These are phyloP conservation scores for Sporothrix pseudoabietina DNA, from an alignment of 2,329 filamentous ascomycete genomes.

Conservation along the genomic window DNA sequence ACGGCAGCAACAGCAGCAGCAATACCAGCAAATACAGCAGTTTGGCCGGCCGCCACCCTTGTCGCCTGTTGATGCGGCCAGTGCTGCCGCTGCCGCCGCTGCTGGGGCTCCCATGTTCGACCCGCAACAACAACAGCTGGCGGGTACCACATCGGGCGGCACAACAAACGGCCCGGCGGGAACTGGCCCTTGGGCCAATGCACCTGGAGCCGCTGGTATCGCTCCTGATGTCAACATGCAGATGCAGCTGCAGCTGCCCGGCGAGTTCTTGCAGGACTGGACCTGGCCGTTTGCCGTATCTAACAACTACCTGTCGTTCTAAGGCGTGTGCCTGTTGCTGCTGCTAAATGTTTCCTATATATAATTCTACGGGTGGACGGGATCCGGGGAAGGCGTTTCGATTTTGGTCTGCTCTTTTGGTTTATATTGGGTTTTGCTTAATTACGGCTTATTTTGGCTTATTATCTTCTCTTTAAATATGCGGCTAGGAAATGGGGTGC, in stretches of 20 bases:
- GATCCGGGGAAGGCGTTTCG: neutral
- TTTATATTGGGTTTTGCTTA: neutral
- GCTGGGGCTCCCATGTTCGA: neutral
- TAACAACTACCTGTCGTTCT: conserved; percentile 32
- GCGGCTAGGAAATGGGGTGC: neutral
- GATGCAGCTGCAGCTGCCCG: conserved; percentile 28
- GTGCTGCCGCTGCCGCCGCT: neutral
- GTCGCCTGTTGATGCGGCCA: neutral
- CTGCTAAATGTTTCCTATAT: neutral
- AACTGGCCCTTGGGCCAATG: neutral
- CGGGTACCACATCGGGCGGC: neutral
- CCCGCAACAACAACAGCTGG: conserved; percentile 1
- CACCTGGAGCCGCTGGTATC: conserved; percentile 2
- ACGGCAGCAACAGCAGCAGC: conserved; percentile 3
- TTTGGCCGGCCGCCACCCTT: conserved; percentile 8
- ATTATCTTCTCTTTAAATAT: neutral
- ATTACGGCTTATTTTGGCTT: neutral
- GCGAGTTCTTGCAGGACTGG: conserved; percentile 33
- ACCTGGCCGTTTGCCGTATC: conserved; percentile 33
- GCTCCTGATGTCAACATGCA: conserved; percentile 27
- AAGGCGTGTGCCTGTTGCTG: neutral
- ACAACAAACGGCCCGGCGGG: neutral
- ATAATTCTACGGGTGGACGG: neutral
- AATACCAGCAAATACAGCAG: neutral
- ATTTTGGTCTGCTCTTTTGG: neutral